phyloP scores from a whole-genome alignment of 2,329 filamentous ascomycete genomes.

The Fusarium anguioides region DNA sequence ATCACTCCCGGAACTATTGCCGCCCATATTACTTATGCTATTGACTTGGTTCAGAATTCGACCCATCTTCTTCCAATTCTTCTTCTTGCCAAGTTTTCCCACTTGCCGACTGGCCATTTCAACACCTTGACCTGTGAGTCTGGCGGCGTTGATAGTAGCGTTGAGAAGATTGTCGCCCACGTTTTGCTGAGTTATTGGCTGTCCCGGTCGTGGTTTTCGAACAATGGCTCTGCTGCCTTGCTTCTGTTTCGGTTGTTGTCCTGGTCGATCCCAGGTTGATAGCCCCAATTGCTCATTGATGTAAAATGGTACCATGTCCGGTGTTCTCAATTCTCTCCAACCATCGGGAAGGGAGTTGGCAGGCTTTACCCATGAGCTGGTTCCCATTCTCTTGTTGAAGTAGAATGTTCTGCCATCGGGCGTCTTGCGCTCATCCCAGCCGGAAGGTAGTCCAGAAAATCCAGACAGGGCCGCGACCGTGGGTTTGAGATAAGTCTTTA shows the following conservation, averaged over 20 bases:
- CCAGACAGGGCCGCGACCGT: slow-evolving; percentile 12
- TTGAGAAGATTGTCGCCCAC: slow-evolving; percentile 22
- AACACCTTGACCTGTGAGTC: slow-evolving; percentile 34
- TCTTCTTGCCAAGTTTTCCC: slow-evolving; percentile 44
- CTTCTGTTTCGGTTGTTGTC: slow-evolving; percentile 38
- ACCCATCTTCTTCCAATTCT: slow-evolving; percentile 42
- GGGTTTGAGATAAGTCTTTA: slow-evolving; percentile 44
- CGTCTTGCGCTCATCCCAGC: slow-evolving; percentile 43
- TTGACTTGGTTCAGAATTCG: slow-evolving; percentile 25
- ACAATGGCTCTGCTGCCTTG: slow-evolving; percentile 4
- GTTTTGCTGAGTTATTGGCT: neutral
- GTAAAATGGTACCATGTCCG: slow-evolving; percentile 44
- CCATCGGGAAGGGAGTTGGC: slow-evolving; percentile 37
- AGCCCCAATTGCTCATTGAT: slow-evolving; percentile 43
- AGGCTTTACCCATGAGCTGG: slow-evolving; percentile 42
- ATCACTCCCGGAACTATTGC: slow-evolving; percentile 11
- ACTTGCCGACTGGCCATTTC: slow-evolving; percentile 38
- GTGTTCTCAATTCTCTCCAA: slow-evolving; percentile 44
- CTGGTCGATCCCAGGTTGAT: slow-evolving; percentile 45
- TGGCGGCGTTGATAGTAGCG: slow-evolving; percentile 38
- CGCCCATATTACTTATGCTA: neutral
- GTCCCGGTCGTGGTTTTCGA: slow-evolving; percentile 14
- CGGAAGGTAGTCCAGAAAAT: slow-evolving; percentile 30
- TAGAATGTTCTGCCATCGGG: slow-evolving; percentile 40
- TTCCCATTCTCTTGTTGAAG: slow-evolving; percentile 39